phyloP scores from a whole-genome alignment of 306 rosid species.

The Adenanthera pavonina region DNA sequence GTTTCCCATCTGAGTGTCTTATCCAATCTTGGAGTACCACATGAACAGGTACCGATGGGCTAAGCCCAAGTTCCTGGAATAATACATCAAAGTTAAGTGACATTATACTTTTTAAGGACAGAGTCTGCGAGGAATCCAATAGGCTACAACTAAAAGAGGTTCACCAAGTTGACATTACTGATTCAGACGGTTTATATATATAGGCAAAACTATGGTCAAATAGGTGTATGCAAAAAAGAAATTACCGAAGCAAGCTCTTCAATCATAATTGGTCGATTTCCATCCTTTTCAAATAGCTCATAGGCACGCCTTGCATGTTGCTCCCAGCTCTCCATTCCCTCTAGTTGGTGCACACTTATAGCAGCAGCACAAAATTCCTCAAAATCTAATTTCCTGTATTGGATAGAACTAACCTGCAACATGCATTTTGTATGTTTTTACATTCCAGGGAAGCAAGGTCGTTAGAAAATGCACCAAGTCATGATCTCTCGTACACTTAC shows the following conservation, averaged over 20 bases:
- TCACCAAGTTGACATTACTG: neutral
- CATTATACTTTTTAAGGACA: neutral
- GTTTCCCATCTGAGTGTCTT: slow-evolving; percentile 85
- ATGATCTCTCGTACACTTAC: slow-evolving; percentile 48
- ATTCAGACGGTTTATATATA: neutral
- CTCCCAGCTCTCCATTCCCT: slow-evolving; percentile 84
- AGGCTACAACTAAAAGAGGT: neutral
- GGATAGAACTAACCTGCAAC: slow-evolving; percentile 77
- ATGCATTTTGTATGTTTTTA: slow-evolving; percentile 28
- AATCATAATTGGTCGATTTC: slow-evolving; percentile 85
- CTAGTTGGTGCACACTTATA: slow-evolving; percentile 83
- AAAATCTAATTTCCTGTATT: slow-evolving; percentile 78
- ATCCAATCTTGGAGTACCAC: slow-evolving; percentile 95
- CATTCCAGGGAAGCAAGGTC: slow-evolving; percentile 9
- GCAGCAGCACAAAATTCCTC: slow-evolving; percentile 94
- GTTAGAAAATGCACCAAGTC: neutral
- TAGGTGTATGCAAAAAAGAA: slow-evolving; percentile 17
- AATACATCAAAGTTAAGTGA: slow-evolving; percentile 31
- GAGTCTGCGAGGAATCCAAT: neutral
- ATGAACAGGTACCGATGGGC: slow-evolving; percentile 83
- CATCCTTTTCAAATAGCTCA: slow-evolving; percentile 86
- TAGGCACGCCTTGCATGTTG: slow-evolving; percentile 84
- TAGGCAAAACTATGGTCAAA: neutral
- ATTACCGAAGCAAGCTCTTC: slow-evolving; percentile 90
- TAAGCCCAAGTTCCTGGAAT: slow-evolving; percentile 81